A percentile compares a stretch with the other conserved stretches of the same genome.
Evolutionary conservation across 2,329 filamentous ascomycete species (phyloP).

Genomic region (Calonectria honghensis): DNA sequence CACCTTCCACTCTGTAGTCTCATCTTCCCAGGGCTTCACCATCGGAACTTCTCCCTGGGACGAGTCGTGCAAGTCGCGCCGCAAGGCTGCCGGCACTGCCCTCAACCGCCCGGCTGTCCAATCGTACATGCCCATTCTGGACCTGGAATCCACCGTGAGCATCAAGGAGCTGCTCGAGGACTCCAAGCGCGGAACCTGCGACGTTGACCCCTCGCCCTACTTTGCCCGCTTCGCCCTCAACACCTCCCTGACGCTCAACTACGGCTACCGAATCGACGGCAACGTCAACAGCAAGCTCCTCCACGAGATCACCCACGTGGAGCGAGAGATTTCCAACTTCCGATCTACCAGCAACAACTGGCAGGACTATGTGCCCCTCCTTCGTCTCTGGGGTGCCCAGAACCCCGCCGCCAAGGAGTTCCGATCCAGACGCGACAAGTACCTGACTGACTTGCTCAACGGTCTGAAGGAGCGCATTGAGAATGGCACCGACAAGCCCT

Average conservation of each 20-base stretch:
- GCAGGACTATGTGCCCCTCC: constrained; percentile 87
- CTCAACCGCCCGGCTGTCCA: constrained; percentile 85
- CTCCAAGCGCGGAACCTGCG: constrained; percentile 75
- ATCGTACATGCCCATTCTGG: constrained; percentile 88
- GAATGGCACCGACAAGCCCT: constrained; percentile 64
- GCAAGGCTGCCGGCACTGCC: constrained; percentile 87
- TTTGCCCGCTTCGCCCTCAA: constrained; percentile 86
- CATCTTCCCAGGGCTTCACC: constrained; percentile 85
- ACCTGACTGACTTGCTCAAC: constrained; percentile 79
- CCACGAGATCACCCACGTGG: constrained; percentile 84
- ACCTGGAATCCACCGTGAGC: constrained; percentile 82
- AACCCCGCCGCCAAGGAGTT: constrained; percentile 79
- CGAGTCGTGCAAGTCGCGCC: constrained; percentile 84
- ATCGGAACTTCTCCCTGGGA: constrained; percentile 91
- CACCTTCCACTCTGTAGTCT: constrained; percentile 88
- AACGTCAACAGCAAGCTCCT: constrained; percentile 80
- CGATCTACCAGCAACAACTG: constrained; percentile 88
- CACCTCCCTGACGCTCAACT: constrained; percentile 85
- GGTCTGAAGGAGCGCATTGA: constrained; percentile 66
- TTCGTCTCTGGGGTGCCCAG: constrained; percentile 78
- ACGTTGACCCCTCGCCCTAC: constrained; percentile 83
- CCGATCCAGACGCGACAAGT: constrained; percentile 80
- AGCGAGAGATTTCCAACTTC: constrained; percentile 85
- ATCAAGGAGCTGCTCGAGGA: constrained; percentile 83
- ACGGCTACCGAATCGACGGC: constrained; percentile 84